These are phyloP conservation scores for Myriosclerotinia duriaeana DNA, from an alignment of 2,329 filamentous ascomycete species.

Conservation along the genomic window DNA sequence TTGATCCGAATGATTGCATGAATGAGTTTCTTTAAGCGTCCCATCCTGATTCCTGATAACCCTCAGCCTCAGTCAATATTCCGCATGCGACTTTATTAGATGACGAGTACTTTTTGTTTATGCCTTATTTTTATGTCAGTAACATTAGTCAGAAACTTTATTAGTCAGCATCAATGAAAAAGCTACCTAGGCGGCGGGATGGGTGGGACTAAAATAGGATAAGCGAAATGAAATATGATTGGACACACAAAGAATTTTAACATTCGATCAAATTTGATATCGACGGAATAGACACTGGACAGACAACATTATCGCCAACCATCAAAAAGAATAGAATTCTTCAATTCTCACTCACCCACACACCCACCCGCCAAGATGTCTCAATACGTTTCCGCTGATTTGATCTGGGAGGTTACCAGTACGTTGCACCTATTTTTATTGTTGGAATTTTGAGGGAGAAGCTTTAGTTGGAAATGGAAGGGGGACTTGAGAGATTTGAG, in stretches of 20 bases:
- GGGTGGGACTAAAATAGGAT: conserved; percentile 16
- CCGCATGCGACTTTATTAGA: too few relatives aligned
- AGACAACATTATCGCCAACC: conserved; percentile 7
- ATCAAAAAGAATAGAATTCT: conserved; percentile 15
- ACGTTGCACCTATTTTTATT: conserved; percentile 49
- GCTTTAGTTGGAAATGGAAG: neutral
- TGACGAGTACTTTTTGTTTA: neutral
- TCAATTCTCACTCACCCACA: conserved; percentile 22
- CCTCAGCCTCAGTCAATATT: too few relatives aligned
- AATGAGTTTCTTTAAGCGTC: neutral
- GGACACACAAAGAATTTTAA: conserved; percentile 24
- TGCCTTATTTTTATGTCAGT: neutral
- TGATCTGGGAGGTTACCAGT: conserved; percentile 96
- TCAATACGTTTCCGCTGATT: conserved; percentile 81
- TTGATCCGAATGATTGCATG: too few relatives aligned
- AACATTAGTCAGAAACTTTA: too few relatives aligned
- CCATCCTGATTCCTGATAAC: neutral
- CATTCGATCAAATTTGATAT: conserved; percentile 4
- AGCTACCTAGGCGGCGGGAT: too few relatives aligned
- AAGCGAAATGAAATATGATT: conserved; percentile 21
- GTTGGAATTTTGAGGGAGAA: conserved; percentile 14
- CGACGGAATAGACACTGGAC: neutral
- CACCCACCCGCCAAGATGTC: conserved; percentile 39
- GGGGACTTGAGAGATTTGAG: neutral
- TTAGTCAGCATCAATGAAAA: neutral